Evolutionary conservation across 2,329 filamentous ascomycete genomes (phyloP).

Genomic region (Colletotrichum costaricense): DNA sequence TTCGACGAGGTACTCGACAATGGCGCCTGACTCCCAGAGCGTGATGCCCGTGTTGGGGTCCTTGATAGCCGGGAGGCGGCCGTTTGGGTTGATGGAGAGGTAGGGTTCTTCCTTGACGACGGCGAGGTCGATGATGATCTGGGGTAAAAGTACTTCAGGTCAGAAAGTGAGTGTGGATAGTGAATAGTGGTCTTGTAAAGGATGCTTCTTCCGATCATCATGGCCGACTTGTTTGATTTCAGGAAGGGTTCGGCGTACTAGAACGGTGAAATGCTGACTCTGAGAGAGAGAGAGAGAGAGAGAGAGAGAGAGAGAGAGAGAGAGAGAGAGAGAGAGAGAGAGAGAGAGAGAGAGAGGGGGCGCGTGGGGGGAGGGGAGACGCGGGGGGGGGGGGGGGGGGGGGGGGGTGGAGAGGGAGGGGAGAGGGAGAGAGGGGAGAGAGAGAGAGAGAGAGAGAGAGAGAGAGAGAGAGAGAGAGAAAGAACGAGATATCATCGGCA

Average conservation of each 20-base stretch:
- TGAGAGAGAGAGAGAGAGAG: neutral
- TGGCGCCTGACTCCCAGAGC: slow-evolving; percentile 45
- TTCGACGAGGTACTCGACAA: slow-evolving; percentile 45
- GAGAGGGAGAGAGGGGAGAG: too few relatives aligned
- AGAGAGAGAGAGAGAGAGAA: too few relatives aligned
- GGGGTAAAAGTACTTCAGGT: too few relatives aligned
- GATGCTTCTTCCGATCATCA: neutral
- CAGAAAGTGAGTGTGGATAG: too few relatives aligned
- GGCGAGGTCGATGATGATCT: slow-evolving; percentile 37
- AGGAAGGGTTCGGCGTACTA: neutral
- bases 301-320: too few relatives aligned
- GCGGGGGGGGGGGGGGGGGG: too few relatives aligned
- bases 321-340: neutral
- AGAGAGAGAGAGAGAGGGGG: neutral
- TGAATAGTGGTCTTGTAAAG: neutral
- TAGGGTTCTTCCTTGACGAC: slow-evolving; percentile 41
- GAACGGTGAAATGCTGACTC: neutral
- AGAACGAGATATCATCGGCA: too few relatives aligned
- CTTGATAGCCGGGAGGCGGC: slow-evolving; percentile 46
- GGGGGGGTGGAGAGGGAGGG: too few relatives aligned
- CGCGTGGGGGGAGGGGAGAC: too few relatives aligned
- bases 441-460: too few relatives aligned
- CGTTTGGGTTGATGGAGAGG: slow-evolving; percentile 48
- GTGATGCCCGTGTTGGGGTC: slow-evolving; percentile 49
- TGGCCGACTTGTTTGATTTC: too few relatives aligned